Base-by-base conservation (phyloP, 1,284 basidiomycete species). In the Malassezia obtusa region DNA sequence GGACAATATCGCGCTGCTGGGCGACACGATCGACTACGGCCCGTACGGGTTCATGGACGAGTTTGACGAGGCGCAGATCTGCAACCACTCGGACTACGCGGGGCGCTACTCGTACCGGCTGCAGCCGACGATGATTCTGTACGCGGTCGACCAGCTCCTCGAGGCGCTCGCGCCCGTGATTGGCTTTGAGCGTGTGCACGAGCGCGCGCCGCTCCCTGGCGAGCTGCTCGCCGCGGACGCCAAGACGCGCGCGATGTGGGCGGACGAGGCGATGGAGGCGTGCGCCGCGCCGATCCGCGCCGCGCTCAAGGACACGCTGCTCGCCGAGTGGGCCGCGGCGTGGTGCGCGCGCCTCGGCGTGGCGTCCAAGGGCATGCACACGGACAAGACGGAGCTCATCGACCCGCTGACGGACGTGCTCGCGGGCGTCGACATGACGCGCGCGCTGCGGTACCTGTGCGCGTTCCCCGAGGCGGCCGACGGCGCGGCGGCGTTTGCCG, bases 11-110 rank as follows among this genome's bases (percentile, higher is more conserved):
- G 87, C 86, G 2, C 79, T 95, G 24, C 77, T 89, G 21, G 91
- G 91, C 1, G 76, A 91, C 50, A 94, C 90, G 0, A 94, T 96
- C 59, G 92, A 96, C 41, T 65, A 63, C 35, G 48, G 71, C 15
- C 89, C 90, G 43, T 96, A 87, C 66, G 89, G 89, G 0, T 95
- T 94, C 76, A 95, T 95, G 90, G 75, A 75, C 50, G 47, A 72
- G 2, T 72, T 73, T 51, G 84, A 94, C 67, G 73, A 82, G 0
- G 78, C 80, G 48, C 89, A 92, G 66, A 86, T 95, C 53, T 95
- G 91, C 78, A 96, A 96, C 68, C 90, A 95, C 71, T 84, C 84
- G 0, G 92, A 98, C 68, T 81, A 83, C 26, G 79, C 80, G 49
- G 90, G 90, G 0, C 79, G 90, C 37, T 98, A 96, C 70, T 80